Base-by-base conservation (phyloP, 495 filamentous ascomycete species). In the Bathelium albidoporum region DNA sequence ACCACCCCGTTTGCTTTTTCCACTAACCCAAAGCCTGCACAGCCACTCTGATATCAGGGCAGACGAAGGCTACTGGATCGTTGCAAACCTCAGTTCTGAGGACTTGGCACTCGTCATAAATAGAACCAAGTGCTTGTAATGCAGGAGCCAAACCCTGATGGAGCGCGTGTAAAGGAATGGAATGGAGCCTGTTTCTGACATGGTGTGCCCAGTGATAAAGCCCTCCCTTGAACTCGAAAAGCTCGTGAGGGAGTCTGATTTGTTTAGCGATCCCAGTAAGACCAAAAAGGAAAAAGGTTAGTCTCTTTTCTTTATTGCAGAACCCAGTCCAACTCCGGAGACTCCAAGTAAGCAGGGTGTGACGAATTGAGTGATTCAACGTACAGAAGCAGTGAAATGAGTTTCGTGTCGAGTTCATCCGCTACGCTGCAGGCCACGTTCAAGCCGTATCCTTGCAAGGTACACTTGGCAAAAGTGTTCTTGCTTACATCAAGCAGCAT, bases 361-460 rank as follows among this genome's bases (percentile, higher is more conserved):
- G 24, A 29, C 29, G 16, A 55, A n/a, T 29, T 29, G 7, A 20
- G 12, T 29, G 49, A 20, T 16, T 55, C 29, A 3, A 55, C 49
- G 29, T 55, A 55, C 49, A 55, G 49, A 55, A 55, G 49, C 24
- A 55, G 20, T 11, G 49, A 9, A 10, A 55, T n/a, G 5, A 55
- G 49, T 24, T 55, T 55, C 9, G 49, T 55, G 24, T 55, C 49
- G 9, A 55, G 24, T 55, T 55, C 49, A 20, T 55, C 49, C 9
- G 49, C 49, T 3, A 55, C 22, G 49, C 49, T 28, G 49, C 49
- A 55, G 26, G 49, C 49, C 20, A 55, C 49, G 49, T 55, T 55
- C 49, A 55, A 55, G 22, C 49, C 24, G 10, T n/a, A 55, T 20
- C 49, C 49, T 55, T 55, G 49, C 49, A 55, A 55, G 24, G 49